Conservation (phyloP, 2,329 filamentous ascomycete genomes). For the Truncatella angustata region DNA sequence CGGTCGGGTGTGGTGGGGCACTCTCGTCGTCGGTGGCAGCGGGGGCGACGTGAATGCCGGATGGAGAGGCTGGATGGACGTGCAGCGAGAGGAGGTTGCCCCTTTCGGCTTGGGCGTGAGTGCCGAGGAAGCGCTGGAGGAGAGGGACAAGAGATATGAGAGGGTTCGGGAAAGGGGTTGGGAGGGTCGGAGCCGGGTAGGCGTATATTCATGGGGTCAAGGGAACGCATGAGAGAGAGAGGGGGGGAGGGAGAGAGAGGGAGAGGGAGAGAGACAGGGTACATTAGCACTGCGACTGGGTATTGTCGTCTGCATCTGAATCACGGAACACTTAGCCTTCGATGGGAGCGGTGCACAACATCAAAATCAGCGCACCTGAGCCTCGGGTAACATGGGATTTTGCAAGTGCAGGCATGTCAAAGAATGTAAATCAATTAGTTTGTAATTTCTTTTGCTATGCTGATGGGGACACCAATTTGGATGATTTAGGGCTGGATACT, state of each 20-base stretch:
- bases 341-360: too few species aligned
- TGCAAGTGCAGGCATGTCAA: too few species aligned
- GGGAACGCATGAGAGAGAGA: neutral
- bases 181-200: slow-evolving; percentile 38
- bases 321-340: too few species aligned
- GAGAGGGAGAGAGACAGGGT: neutral
- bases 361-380: too few species aligned
- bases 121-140: slow-evolving; percentile 43
- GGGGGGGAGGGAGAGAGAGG: neutral
- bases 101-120: slow-evolving; percentile 38
- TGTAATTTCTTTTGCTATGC: too few species aligned
- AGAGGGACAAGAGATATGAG: slow-evolving; percentile 36
- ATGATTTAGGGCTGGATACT: neutral
- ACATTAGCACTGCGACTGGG: too few species aligned
- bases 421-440: too few species aligned
- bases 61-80: slow-evolving; percentile 51
- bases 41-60: slow-evolving; percentile 29
- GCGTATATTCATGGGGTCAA: slow-evolving; percentile 4
- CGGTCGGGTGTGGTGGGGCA: slow-evolving; percentile 56
- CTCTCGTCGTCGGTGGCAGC: slow-evolving; percentile 47
- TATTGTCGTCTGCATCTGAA: too few species aligned
- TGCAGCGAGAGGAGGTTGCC: slow-evolving; percentile 41
- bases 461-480: neutral
- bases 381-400: too few species aligned
- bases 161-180: slow-evolving; percentile 37